These are phyloP conservation scores for Barnettozyma pratensis DNA, from an alignment of 805 yeast species.

Conservation along the genomic window DNA sequence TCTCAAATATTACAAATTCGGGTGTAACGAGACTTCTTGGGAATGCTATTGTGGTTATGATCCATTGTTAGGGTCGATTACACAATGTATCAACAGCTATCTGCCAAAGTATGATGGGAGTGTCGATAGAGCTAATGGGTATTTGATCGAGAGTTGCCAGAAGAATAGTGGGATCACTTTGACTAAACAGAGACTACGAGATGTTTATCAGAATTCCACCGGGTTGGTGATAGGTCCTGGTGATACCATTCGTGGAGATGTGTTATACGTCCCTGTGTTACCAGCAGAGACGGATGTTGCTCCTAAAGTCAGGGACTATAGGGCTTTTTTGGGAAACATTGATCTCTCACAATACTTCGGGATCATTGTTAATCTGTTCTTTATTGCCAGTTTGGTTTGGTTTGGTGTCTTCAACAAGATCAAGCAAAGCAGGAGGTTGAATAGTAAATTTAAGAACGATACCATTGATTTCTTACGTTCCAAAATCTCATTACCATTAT, in stretches of 20 bases:
- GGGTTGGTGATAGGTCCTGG: conserved; percentile 2
- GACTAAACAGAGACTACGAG: conserved; percentile 7
- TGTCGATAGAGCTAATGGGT: conserved; percentile 5
- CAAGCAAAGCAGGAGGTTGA: conserved; percentile 13
- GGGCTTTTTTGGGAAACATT: conserved; percentile 22
- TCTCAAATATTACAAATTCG: conserved; percentile 14
- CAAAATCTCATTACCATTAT: conserved; percentile 15
- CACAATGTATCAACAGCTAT: conserved; percentile 17
- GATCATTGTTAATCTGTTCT: conserved; percentile 17
- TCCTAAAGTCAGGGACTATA: conserved; percentile 17
- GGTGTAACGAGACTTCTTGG: conserved; percentile 13
- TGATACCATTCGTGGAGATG: background rate
- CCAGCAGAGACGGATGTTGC: conserved; percentile 6
- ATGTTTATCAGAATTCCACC: conserved; percentile 12
- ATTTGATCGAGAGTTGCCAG: conserved; percentile 2
- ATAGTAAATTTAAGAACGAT: conserved; percentile 11
- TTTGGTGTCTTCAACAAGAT: conserved; percentile 18
- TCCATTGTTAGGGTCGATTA: conserved; percentile 18
- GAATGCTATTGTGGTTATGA: conserved; percentile 17
- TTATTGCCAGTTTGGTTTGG: conserved; percentile 13
- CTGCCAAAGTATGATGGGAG: conserved; percentile 8
- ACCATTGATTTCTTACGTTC: conserved; percentile 14
- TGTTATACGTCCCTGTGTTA: conserved; percentile 15
- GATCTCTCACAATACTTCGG: conserved; percentile 21
- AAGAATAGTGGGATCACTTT: conserved; percentile 8